Evolutionary conservation across 169 alveolate species (phyloP), one percentile per base, ranked within the genome.

Genomic region (Cryptosporidium xiaoi): DNA sequence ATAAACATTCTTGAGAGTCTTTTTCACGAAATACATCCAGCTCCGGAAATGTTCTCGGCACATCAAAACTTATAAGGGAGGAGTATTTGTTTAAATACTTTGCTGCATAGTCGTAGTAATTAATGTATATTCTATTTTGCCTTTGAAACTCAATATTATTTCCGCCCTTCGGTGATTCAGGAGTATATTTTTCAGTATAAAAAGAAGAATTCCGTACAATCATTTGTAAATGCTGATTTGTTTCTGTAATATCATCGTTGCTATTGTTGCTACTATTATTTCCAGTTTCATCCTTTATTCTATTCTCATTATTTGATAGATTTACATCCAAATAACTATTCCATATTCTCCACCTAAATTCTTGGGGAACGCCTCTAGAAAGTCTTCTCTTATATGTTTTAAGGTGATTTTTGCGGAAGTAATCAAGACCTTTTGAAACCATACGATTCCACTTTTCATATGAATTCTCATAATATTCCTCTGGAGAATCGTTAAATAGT

Each of bases 1-100:
- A 94, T 16, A 94, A 84, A 66, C 90, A 90, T 51, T 94, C 92
- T 65, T 91, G 93, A 18, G 93, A 82, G 51, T 82, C 89, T n/a
- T 91, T 85, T 56, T 91, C 93, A 27, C 51, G 33, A 66, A 91
- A 91, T 18, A 91, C 77, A 71, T 89, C 60, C 34, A 91, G 62
- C 60, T 91, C 93, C 8, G 93, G 93, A 55, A 91, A 91, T 13
- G 93, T 91, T 65, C 93, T 65, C 15, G 93, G 91, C 10, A 91
- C 90, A 40, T 91, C 93, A 65, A 91, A 84, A 64, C 83, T 83
- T 65, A 91, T 91, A 51, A 91, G 55, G 44, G 91, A 87, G 0
- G 92, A 89, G 66, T 77, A 77, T 40, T 77, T 77, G 33, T 77
- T 77, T 36, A 62, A 71, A 20, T 55, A 56, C 18, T 62, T 62